Percentiles rank a stretch among this genome's conserved stretches.
Conservation (phyloP, 2,329 filamentous ascomycete genomes). For the Diplodia corticola region DNA sequence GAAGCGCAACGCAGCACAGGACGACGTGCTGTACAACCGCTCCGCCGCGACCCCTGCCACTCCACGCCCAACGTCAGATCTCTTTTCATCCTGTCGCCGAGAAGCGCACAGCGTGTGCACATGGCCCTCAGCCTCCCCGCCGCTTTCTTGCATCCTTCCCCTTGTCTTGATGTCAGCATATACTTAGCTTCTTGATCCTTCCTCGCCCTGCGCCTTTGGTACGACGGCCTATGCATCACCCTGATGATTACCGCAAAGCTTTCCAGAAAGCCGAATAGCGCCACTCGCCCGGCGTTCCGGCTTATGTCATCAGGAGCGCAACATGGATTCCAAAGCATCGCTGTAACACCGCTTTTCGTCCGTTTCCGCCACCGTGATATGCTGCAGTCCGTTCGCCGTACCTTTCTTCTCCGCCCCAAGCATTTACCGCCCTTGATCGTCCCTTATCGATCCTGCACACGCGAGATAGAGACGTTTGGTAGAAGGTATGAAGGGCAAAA, state of each 20-base stretch:
- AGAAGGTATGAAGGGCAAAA: neutral
- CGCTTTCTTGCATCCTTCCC: neutral
- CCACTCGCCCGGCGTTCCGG: neutral
- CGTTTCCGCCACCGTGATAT: neutral
- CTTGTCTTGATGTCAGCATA: conserved; percentile 10
- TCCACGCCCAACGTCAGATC: conserved; percentile 13
- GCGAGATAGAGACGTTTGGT: too few relatives aligned
- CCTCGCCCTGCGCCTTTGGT: neutral
- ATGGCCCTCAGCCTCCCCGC: neutral
- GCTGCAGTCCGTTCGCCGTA: neutral
- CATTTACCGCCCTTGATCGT: neutral
- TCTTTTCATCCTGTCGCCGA: neutral
- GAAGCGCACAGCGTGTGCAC: neutral
- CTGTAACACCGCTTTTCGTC: neutral
- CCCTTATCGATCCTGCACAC: neutral
- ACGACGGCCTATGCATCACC: neutral
- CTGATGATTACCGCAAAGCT: neutral
- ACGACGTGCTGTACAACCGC: neutral
- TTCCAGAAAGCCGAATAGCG: neutral
- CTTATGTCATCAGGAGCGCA: neutral
- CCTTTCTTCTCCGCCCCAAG: neutral
- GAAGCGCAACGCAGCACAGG: neutral
- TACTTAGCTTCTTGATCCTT: conserved; percentile 8
- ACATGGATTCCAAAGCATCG: neutral
- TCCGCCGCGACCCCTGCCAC: neutral